Base-by-base conservation (phyloP, 768 basidiomycete species). In the Termitomyces sp. region DNA sequence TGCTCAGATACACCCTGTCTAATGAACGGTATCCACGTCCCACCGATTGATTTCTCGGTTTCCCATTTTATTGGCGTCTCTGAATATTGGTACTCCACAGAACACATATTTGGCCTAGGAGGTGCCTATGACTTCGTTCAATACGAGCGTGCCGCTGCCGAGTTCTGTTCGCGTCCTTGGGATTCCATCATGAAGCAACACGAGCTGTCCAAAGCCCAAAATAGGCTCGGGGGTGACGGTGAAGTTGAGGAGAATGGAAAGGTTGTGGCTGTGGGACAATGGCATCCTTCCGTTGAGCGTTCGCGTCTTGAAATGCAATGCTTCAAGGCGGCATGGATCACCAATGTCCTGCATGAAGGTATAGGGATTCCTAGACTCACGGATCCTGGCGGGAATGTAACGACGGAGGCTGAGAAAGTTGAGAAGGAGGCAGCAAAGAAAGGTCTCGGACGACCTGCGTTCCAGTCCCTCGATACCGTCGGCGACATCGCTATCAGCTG, bases 51-150 rank as follows among this genome's bases (percentile, higher is more conserved):
- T 74, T 99, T 98, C 71, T 83, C 85, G 41, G 92, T 87, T 36
- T 93, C 92, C 13, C 89, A 88, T 57, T 99, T 98, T 71, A 97
- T 99, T 65, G 97, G 97, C 3, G 88, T 99, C 41, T 95, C 93
- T 15, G 97, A 99, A 72, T 99, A 98, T 70, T 99, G 96, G 96
- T 98, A 98, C 73, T 98, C 96, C 27, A 93, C 95, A 11, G 95
- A 99, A 66, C 95, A 98, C 70, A 89, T 98, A 50, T 94, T 97
- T 66, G 93, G 92, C 1, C 81, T 98, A 2, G 95, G 95, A 22
- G 97, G 97, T 3, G 81, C 94, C 22, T 99, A 98, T 76, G 91
- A 98, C 70, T 96, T 93, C 68, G 91, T 94, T 30, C 89, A 96
- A 70, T 99, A 96, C 72, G 96, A 98, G 70, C 88, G 89, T 45